Base-by-base conservation (phyloP, 495 filamentous ascomycete genomes). In the Neurospora sp. region DNA sequence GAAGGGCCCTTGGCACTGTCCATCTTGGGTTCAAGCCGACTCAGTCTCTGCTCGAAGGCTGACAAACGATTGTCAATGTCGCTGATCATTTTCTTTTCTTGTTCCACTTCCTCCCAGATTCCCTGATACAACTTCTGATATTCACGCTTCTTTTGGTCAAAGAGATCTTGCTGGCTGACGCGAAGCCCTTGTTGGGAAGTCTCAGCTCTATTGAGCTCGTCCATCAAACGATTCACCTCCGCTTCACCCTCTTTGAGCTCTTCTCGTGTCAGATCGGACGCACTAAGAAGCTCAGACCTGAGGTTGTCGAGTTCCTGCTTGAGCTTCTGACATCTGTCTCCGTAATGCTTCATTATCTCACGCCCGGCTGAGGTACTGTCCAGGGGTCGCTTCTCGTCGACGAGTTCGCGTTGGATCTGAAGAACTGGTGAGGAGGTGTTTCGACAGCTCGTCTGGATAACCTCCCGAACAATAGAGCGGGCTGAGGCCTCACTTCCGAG, bases 381-480 rank as follows among this genome's bases (percentile, higher is more conserved):
- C 4, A 85, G 74, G 1, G 68, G 41, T 68, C 74, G 76, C 3
- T 75, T 69, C 3, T 79, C 20, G 59, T 80, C 74, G 16, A 82
- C 79, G 65, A 85, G 73, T 71, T 84, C 78, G 44, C 72, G 65
- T 70, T 85, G 84, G 53, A 85, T 83, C 18, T 79, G 74, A 38
- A 83, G 71, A 12, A 61, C 53, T 8, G 53, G 53, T 2, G 8
- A 4, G 10, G 12, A 31, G 12, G 22, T 31, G 27, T 20, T 61
- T 31, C 5, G 53, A 22, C 12, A 16, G 22, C 2, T 31, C 4
- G 53, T 20, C n/a, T 61, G 22, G 7, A 61, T 27, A 6, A 61
- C 10, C 5, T 35, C 53, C 2, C 53, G 27, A 61, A 61, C 53
- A 8, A 61, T 61, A 6, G 12, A 14, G 6, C 27, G 53, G 14